Conservation (phyloP, 1,284 basidiomycete genomes). For the Chalciporus sp. region DNA sequence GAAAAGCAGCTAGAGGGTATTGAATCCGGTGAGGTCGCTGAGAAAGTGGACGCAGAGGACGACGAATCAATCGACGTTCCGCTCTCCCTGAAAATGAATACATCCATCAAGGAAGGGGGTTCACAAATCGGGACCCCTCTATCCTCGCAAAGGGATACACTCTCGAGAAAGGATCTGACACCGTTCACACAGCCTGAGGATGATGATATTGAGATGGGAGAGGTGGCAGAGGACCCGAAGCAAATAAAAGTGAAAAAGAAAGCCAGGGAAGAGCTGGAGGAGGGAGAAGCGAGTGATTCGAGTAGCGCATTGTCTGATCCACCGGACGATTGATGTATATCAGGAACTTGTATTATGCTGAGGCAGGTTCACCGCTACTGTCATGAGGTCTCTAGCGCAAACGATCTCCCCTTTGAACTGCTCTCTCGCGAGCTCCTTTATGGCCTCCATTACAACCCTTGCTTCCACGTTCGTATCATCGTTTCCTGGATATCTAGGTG, state of each 20-base stretch:
- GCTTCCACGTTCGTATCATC: slow-evolving; percentile 52
- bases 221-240: slow-evolving; percentile 70
- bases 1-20: slow-evolving; percentile 44
- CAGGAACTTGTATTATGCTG: slow-evolving; percentile 26
- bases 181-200: slow-evolving; percentile 32
- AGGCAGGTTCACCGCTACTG: slow-evolving; percentile 51
- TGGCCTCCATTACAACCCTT: slow-evolving; percentile 59
- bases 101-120: slow-evolving; percentile 38
- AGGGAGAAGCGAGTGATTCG: slow-evolving; percentile 79
- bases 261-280: slow-evolving; percentile 71
- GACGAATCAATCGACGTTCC: slow-evolving; percentile 38
- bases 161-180: slow-evolving; percentile 22
- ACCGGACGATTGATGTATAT: slow-evolving; percentile 42
- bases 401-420: slow-evolving; percentile 56
- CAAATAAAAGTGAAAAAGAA: slow-evolving; percentile 53
- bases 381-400: slow-evolving; percentile 77
- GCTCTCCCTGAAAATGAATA: slow-evolving; percentile 37
- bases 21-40: slow-evolving; percentile 38
- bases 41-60: slow-evolving; percentile 41
- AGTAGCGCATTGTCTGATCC: slow-evolving; percentile 76
- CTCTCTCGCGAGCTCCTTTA: slow-evolving; percentile 54
- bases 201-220: slow-evolving; percentile 86
- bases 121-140: slow-evolving; percentile 35
- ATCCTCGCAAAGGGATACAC: slow-evolving; percentile 30
- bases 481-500: slow-evolving; percentile 61